Evolutionary conservation across 331 rosid species (phyloP).

Genomic region (Ulmus americana): DNA sequence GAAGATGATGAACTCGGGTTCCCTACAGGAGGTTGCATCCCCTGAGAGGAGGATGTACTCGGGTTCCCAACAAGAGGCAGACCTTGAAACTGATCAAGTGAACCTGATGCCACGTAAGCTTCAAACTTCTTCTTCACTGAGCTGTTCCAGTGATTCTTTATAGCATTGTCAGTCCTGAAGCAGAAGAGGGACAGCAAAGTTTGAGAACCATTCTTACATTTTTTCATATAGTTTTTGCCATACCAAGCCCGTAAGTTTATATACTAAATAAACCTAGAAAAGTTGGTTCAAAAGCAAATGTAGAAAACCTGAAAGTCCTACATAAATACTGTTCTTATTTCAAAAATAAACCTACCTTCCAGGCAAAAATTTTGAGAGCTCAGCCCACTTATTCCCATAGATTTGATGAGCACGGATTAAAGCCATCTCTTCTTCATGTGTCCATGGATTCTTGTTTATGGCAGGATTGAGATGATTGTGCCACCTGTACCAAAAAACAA

Average conservation of each 20-base stretch:
- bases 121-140: constrained; percentile 95
- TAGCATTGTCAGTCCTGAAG: constrained; percentile 96
- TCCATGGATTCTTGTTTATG: constrained; percentile 98
- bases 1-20: constrained; percentile 50
- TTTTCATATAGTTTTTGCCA: neutral
- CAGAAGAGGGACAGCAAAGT: constrained; percentile 12
- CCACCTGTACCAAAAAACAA: constrained; percentile 53
- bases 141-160: constrained; percentile 99
- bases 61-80: constrained; percentile 48
- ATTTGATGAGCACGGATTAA: constrained; percentile 85
- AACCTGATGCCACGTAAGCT: constrained; percentile 84
- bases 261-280: neutral
- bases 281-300: neutral
- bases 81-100: constrained; percentile 55
- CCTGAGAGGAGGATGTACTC: constrained; percentile 51
- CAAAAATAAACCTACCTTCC: constrained; percentile 57
- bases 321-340: neutral
- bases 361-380: constrained; percentile 81
- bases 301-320: neutral
- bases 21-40: constrained; percentile 41
- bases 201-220: constrained; percentile 1
- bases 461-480: constrained; percentile 97
- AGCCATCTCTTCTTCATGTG: constrained; percentile 91
- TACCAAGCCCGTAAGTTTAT: neutral
- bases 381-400: constrained; percentile 98